Evolutionary conservation across 106 monocot genomes (phyloP), one percentile per base, ranked within the genome.

Genomic region (Cymbidium sinense): DNA sequence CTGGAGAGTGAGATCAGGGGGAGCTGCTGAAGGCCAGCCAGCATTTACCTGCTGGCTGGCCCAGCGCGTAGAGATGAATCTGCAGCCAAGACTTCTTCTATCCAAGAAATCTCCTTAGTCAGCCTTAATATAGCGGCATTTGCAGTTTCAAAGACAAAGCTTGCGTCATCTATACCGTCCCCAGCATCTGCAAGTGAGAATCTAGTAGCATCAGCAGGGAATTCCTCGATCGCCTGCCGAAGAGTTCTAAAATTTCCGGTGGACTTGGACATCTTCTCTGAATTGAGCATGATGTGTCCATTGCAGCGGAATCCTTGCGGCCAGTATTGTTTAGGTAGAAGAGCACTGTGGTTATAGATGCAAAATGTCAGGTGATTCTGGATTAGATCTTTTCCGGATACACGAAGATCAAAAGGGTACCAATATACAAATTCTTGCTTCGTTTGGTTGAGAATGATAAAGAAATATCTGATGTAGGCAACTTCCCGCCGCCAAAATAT

Each of bases 251-350:
- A 95, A 41, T 95, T 95, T 43, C 95, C 92, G 7, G 95, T 95
- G 7, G 95, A 95, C 77, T 95, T 95, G 31, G 95, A 95, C 95
- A 95, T 95, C 77, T 95, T 95, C 82, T 93, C 95, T 9, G 95
- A 95, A 77, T 95, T 95, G 11, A 95, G 90, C 95, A 93, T 95
- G 73, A 95, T 89, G 73, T 95, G 95, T 12, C 95, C 95, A 75
- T 93, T 95, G 87, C 95, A 95, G 35, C 95, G 85, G 82, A 93
- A 95, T 12, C 95, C 93, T 18, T 81, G 81, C 29, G 95, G 95
- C 95, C 95, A 95, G 18, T 89, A 90, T 12, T 88, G 70, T 50
- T 87, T 78, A 2, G 93, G 95, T 7, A 93, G 75, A 55, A 95
- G 84, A 1, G 93, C 88, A 36, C 90, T 83, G 82, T 95, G 95